Percentiles rank a stretch among this genome's conserved stretches.
These are phyloP conservation scores for Schizophyllum amplum DNA, from an alignment of 1,284 basidiomycete genomes.

Conservation along the genomic window DNA sequence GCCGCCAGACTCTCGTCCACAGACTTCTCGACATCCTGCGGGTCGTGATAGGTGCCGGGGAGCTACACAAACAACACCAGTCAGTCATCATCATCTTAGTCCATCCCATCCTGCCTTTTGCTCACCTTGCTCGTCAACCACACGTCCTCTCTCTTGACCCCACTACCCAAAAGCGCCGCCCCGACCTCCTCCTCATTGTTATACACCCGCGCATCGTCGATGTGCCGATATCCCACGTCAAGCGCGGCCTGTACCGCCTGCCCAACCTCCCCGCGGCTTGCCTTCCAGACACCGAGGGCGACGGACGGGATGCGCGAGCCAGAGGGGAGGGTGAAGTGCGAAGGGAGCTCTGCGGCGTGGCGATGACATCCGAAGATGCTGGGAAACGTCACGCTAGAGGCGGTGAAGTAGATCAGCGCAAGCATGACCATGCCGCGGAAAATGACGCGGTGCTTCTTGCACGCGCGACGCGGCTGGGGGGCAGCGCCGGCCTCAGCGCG, in stretches of 20 bases:
- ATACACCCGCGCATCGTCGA: conserved; percentile 72
- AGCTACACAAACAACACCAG: conserved; percentile 30
- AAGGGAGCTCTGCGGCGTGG: conserved; percentile 25
- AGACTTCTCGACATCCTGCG: conserved; percentile 58
- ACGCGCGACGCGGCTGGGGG: no score
- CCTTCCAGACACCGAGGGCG: conserved; percentile 58
- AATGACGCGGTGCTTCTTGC: no score
- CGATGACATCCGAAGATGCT: no score
- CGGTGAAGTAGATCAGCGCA: no score
- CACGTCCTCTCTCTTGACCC: conserved; percentile 54
- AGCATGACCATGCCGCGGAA: no score
- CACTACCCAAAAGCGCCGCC: conserved; percentile 49
- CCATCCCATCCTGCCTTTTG: not conserved
- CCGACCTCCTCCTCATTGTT: conserved; percentile 77
- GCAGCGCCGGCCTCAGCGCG: no score
- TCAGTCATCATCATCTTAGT: not conserved
- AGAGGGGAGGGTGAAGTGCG: conserved; percentile 46
- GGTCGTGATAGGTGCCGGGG: conserved; percentile 62
- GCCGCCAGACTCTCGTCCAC: conserved; percentile 64
- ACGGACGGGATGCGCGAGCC: conserved; percentile 56
- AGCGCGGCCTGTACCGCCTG: conserved; percentile 54
- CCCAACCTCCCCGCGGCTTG: conserved; percentile 46
- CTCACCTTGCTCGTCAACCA: conserved; percentile 56
- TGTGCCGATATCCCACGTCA: conserved; percentile 59
- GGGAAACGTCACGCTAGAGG: no score